Percentiles rank a stretch among this genome's conserved stretches.
phyloP scores from a whole-genome alignment of 1,284 basidiomycete genomes.

The Sanghuangporus weigelae region DNA sequence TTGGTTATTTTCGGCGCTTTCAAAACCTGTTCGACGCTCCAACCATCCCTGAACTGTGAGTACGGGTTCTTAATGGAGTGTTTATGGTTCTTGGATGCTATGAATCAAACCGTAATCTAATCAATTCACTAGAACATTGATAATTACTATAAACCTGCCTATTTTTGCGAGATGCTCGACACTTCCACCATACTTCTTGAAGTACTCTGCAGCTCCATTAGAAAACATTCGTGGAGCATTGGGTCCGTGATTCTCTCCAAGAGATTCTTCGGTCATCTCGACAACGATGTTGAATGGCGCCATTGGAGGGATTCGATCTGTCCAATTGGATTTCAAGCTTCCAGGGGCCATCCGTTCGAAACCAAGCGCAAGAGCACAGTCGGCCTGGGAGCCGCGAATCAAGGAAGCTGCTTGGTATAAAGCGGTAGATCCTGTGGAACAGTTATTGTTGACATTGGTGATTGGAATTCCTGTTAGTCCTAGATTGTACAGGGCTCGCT shows the following conservation, averaged over 20 bases:
- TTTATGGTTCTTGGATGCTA: constrained; percentile 80
- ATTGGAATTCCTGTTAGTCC: constrained; percentile 85
- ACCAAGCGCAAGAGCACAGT: constrained; percentile 79
- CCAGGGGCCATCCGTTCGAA: constrained; percentile 88
- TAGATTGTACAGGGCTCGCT: constrained; percentile 80
- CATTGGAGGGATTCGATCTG: constrained; percentile 63
- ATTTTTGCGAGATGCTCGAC: constrained; percentile 73
- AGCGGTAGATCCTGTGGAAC: constrained; percentile 73
- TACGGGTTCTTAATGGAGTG: constrained; percentile 84
- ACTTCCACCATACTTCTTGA: constrained; percentile 67
- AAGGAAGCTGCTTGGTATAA: constrained; percentile 65
- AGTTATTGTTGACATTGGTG: constrained; percentile 85
- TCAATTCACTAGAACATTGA: background rate
- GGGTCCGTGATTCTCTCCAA: constrained; percentile 65
- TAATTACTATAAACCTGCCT: constrained; percentile 38
- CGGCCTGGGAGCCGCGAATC: constrained; percentile 64
- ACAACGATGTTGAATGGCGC: constrained; percentile 40
- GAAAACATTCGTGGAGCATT: constrained; percentile 71
- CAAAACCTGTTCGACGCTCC: constrained; percentile 67
- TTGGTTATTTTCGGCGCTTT: constrained; percentile 63
- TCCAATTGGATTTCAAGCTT: constrained; percentile 64
- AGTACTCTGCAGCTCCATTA: constrained; percentile 77
- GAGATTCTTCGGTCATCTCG: constrained; percentile 47
- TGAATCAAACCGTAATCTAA: background rate
- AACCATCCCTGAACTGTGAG: constrained; percentile 77